Conservation (phyloP, 2,329 filamentous ascomycete genomes). For the Pseudocercospora musae region DNA sequence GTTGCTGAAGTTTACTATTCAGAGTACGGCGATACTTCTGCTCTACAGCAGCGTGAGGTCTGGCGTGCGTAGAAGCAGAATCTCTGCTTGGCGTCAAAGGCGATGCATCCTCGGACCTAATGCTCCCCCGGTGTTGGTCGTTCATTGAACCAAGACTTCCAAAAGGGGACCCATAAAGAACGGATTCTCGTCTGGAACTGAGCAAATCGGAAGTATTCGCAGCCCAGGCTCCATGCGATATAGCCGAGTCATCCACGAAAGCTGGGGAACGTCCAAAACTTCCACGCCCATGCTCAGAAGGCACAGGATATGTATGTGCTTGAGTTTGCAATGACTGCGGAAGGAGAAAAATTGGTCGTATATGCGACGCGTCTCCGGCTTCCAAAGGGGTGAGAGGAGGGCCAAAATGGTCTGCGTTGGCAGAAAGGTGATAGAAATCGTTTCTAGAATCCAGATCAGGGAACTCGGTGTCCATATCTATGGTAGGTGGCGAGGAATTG, state of each 20-base stretch:
- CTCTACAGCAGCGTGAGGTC: slow-evolving; percentile 21
- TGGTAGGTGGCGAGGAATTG: background rate
- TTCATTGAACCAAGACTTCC: background rate
- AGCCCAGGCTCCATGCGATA: background rate
- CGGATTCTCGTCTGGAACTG: background rate
- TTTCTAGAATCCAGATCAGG: background rate
- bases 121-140: background rate
- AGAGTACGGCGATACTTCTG: slow-evolving; percentile 20
- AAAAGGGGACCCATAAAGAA: background rate
- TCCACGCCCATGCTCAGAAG: background rate
- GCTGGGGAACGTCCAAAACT: background rate
- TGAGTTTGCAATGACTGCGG: background rate
- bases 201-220: background rate
- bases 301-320: background rate
- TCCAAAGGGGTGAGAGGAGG: background rate
- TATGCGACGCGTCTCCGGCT: background rate
- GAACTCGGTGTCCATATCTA: background rate
- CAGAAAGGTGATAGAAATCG: background rate
- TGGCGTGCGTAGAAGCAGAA: slow-evolving; percentile 6
- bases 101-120: background rate
- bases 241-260: background rate
- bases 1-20: slow-evolving; percentile 20
- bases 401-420: background rate
- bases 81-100: background rate
- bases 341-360: background rate